Evolutionary conservation across 768 basidiomycete genomes (phyloP).

Genomic region (Lactifluus piperatus): DNA sequence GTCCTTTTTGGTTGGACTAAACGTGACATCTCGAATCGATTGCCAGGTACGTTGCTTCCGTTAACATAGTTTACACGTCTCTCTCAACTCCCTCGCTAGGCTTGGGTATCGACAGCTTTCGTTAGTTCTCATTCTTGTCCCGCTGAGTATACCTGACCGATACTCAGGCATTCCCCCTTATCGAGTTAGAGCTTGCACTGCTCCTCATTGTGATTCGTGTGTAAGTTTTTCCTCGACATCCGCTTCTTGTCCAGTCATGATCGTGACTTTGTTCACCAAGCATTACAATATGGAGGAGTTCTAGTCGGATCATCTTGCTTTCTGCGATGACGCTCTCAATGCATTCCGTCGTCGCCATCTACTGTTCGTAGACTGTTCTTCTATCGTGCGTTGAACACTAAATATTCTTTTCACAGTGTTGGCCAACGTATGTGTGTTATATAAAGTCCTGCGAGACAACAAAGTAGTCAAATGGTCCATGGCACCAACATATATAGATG

Average conservation of each 20-base stretch:
- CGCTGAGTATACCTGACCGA: neutral
- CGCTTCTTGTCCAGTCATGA: too few species aligned
- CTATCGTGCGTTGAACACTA: neutral
- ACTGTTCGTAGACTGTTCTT: neutral
- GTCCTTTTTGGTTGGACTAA: neutral
- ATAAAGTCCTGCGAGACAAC: too few species aligned
- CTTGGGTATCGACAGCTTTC: constrained; percentile 1
- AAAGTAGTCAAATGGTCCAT: neutral
- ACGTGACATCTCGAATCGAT: neutral
- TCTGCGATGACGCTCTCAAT: neutral
- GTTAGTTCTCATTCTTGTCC: neutral
- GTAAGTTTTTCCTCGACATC: neutral
- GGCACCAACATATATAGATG: neutral
- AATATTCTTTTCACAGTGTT: neutral
- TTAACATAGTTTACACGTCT: too few species aligned
- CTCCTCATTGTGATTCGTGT: constrained; percentile 3
- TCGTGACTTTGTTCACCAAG: neutral
- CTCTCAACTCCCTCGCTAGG: neutral
- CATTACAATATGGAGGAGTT: neutral
- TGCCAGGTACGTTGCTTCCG: neutral
- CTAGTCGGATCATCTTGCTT: neutral
- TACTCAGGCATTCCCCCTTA: neutral
- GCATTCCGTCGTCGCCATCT: neutral
- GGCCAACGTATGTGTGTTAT: neutral
- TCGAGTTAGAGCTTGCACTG: neutral